Conservation (phyloP, 1,139 yeast genomes). For the Lodderomyces metapsilosis region DNA sequence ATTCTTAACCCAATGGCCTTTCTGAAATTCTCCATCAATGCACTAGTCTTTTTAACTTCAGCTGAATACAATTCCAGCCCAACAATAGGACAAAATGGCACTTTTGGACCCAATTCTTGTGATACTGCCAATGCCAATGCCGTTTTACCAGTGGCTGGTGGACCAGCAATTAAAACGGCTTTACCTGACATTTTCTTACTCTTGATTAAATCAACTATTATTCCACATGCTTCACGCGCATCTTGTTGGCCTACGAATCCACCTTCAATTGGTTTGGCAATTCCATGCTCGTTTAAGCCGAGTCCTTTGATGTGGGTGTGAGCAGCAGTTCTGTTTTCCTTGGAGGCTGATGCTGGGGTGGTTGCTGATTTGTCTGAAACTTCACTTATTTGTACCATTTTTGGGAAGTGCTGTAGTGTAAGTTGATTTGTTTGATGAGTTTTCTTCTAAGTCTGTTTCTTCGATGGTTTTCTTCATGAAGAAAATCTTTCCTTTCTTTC, state of each 20-base stretch:
- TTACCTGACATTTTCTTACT: constrained; percentile 93
- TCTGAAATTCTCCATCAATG: constrained; percentile 95
- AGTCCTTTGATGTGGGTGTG: constrained; percentile 96
- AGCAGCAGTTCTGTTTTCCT: constrained; percentile 87
- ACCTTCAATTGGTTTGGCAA: constrained; percentile 82
- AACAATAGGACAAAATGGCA: constrained; percentile 96
- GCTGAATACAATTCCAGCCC: constrained; percentile 96
- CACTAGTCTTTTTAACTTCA: constrained; percentile 96
- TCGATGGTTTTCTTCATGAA: too few relatives aligned
- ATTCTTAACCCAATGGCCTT: constrained; percentile 94
- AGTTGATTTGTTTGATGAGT: background rate
- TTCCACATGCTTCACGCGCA: constrained; percentile 98
- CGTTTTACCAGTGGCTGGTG: constrained; percentile 98
- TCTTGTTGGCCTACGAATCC: constrained; percentile 94
- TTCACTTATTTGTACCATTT: constrained; percentile 83
- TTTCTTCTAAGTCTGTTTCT: too few relatives aligned
- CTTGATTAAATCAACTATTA: constrained; percentile 89
- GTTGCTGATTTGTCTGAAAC: constrained; percentile 54
- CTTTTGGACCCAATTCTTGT: constrained; percentile 97
- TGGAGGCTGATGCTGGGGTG: constrained; percentile 12
- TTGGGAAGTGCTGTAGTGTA: background rate
- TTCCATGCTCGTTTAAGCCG: constrained; percentile 88
- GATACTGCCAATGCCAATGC: constrained; percentile 95
- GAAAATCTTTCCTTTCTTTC: too few relatives aligned
- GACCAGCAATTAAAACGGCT: constrained; percentile 94